Conservation (phyloP, 176 grass and related monocot genomes). For the Musa acuminata region DNA sequence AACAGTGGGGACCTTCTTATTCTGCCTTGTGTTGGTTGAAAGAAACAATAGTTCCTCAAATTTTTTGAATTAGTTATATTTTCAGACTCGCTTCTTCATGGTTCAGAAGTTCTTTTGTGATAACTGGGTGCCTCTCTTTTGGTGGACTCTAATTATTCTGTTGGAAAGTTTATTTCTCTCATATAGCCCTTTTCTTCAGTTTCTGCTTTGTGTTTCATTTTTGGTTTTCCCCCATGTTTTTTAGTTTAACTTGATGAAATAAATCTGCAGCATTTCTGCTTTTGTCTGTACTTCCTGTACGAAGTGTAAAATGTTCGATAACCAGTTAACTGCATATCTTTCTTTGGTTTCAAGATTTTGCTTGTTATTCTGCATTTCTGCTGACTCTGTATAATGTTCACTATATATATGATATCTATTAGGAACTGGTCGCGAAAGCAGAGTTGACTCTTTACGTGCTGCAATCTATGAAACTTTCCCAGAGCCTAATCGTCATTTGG, state of each 20-base stretch:
- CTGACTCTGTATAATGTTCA: not conserved
- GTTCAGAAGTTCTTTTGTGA: no score
- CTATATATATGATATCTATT: not conserved
- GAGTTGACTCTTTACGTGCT: constrained; percentile 59
- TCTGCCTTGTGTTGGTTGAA: no score
- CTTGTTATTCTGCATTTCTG: not conserved
- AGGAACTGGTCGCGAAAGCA: constrained; percentile 62
- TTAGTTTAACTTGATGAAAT: not conserved
- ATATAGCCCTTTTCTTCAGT: no score
- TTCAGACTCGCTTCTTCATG: no score
- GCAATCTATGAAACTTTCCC: constrained; percentile 89
- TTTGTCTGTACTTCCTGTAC: not conserved
- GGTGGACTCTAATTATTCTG: no score
- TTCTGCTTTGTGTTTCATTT: not conserved
- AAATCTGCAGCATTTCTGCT: not conserved
- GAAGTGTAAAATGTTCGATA: no score
- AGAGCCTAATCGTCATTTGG: constrained; percentile 67
- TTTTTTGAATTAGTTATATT: no score
- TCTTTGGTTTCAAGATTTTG: not conserved
- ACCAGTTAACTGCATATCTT: not conserved
- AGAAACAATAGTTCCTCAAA: no score
- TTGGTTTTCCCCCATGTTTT: not conserved
- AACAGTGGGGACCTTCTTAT: no score
- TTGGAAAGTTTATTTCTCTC: no score
- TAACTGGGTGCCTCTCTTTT: no score